phyloP scores from a whole-genome alignment of 371 early-diverging fungal genomes.

The Mucor mucedo region DNA sequence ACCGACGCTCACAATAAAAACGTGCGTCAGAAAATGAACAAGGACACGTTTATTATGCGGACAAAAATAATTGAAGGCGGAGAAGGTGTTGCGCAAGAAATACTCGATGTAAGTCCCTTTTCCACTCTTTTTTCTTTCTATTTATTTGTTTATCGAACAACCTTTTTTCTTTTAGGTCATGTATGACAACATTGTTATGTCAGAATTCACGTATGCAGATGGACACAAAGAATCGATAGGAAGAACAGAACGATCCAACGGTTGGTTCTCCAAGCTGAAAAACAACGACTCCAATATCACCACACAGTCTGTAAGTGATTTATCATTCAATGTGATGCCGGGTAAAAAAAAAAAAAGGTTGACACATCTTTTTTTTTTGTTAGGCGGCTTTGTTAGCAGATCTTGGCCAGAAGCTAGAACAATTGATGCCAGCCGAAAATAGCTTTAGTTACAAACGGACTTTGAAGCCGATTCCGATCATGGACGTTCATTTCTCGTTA shows the following conservation, averaged over 20 bases:
- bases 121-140: not conserved
- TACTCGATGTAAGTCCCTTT: constrained; percentile 63
- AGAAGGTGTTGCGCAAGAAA: constrained; percentile 69
- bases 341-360: not conserved
- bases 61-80: constrained; percentile 71
- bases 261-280: constrained; percentile 45
- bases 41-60: constrained; percentile 80
- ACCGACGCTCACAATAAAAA: constrained; percentile 93
- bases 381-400: constrained; percentile 32
- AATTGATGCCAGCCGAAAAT: constrained; percentile 50
- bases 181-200: constrained; percentile 75
- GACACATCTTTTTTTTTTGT: not conserved
- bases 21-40: constrained; percentile 83
- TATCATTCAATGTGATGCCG: not conserved
- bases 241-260: constrained; percentile 27
- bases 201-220: constrained; percentile 62
- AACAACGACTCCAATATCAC: constrained; percentile 7
- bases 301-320: constrained; percentile 21
- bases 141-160: not conserved
- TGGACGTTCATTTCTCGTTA: constrained; percentile 43
- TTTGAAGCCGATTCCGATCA: constrained; percentile 35
- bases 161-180: constrained; percentile 52
- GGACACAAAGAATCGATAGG: constrained; percentile 42
- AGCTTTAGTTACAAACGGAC: constrained; percentile 42
- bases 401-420: constrained; percentile 40